Evolutionary conservation across 2,329 filamentous ascomycete species (phyloP), one percentile per base, ranked within the genome.

Genomic region (Venturia oleaginea): DNA sequence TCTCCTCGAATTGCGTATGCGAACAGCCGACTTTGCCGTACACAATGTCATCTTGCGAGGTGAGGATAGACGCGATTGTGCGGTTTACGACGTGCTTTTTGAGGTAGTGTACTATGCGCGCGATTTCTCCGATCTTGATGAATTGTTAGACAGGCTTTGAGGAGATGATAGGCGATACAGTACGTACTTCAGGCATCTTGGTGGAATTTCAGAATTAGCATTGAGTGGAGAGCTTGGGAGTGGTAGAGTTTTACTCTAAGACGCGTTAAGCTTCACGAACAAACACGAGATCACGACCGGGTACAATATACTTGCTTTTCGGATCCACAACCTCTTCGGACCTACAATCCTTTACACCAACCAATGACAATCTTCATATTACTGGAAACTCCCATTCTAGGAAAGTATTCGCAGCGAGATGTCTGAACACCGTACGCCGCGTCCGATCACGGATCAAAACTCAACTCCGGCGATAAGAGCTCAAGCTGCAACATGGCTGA

Each of bases 21-120:
- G 84, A 90, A 0, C 90, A 95, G 37, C 92, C 92, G 24, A 86
- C 92, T 76, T 97, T 97, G 69, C 92, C 92, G 75, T 92, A 99
- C 6, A 99, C 83, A 72, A 89, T 93, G 69, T 80, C 79, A 77
- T 99, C 93, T 70, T 96, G 87, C 67, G 87, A 82, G 15, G 90
- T 88, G 30, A 83, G 79, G 64, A 90, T 88, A 48, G 83, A 84
- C 59, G 82, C 78, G 66, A 99, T 87, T 11, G 82, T 89, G 77
- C 91, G 94, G 64, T 91, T 91, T 34, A 95, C 88, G n/a, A 96
- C 83, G 74, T 91, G 85, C 68, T 89, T 87, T 66, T 86, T 87
- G 46, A 99, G 84, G 73, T 88, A 95, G 74, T 96, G 89, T 61
- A 95, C 91, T 68, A 93, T 85, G 54, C 92, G 89, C 24, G 91